Base-by-base conservation (phyloP, 1,139 yeast genomes). In the Nematodospora anomalae region DNA sequence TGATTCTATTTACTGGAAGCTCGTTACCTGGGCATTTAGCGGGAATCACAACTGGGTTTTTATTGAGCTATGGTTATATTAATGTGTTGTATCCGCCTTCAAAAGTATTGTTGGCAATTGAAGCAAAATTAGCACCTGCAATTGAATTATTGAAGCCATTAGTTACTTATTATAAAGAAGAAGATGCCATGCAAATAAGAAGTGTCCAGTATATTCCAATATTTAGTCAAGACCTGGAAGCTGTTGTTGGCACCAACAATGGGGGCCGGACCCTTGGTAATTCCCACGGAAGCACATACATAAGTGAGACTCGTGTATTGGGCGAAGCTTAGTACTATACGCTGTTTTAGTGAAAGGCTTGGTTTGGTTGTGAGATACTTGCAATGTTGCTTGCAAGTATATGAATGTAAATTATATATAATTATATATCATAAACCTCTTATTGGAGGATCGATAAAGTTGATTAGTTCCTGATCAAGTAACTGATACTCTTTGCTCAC, bases 1-100 rank as follows among this genome's bases (percentile, higher is more conserved):
- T 58, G 62, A 30, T 70, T 69, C 31, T 87, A 74, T 14, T 61
- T 74, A 47, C 53, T 55, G 28, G 73, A 67, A 33, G 90, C 8
- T 81, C 92, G 36, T 80, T 88, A 47, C 63, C 82, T 49, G 95
- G 96, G 16, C 96, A 89, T 43, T 58, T 68, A 47, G 60, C 66
- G 9, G 76, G 71, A 2, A 61, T 68, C 28, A 50, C 64, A 12
- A 47, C 71, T 18, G 76, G 76, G 4, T 69, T 57, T 47, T 54
- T 69, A 35, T 58, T 84, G 52, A 85, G 76, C 3, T 60, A 70
- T 51, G 92, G 83, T 9, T 69, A 70, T 40, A 61, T 88, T 40
- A 67, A 67, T 29, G 56, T 67, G 29, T 61, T 83, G 52, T 74
- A 74, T 44, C 87, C 89, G 3, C 92, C 96, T 7, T 75, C 83